Evolutionary conservation across 129 eudicot species (phyloP), one percentile per base, ranked within the genome.

Genomic region (Scalesia atractyloides): DNA sequence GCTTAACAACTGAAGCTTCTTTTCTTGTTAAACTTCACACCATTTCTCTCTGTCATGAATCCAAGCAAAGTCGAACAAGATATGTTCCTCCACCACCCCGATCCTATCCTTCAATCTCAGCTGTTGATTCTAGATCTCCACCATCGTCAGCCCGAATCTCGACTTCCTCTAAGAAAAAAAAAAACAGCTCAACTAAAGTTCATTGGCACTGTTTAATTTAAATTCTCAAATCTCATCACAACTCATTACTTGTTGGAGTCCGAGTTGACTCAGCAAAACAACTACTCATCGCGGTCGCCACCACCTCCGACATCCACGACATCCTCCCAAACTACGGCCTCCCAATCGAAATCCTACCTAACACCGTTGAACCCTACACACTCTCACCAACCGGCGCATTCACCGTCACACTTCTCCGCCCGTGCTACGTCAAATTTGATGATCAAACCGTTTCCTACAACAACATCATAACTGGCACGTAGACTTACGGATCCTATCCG

Each of bases 301-400:
- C 69, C 24, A 18, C 48, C 50, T 11, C 79, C 5, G 94, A 87
- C 76, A 70, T 92, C 64, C 94, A 92, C 76, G 96, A 89, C 48
- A 79, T 92, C 75, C 89, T 92, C 70, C 85, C 91, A 10, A 12
- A 36, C 48, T 92, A 66, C 88, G 84, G 87, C 34, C 81, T 92
- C 37, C 98, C 96, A n/a, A 73, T 74, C 63, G 98, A 96, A 7
- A 76, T 92, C 59, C 43, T 92, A 26, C 96, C 96, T 0, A 30
- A 82, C 77, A 88, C 79, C 33, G 87, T 87, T 49, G 78, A 74
- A 30, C 83, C 96, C 64, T 92, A 88, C 76, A 14, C 76, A 5
- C 81, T 89, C 60, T 86, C 89, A 39, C 48, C 84, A 49, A 26
- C 81, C 69, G 88, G 85, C 8, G 59, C 81, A 33, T 89, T 92